Base-by-base conservation (phyloP, 148 eudicot species). In the Chenopodium formosanum region DNA sequence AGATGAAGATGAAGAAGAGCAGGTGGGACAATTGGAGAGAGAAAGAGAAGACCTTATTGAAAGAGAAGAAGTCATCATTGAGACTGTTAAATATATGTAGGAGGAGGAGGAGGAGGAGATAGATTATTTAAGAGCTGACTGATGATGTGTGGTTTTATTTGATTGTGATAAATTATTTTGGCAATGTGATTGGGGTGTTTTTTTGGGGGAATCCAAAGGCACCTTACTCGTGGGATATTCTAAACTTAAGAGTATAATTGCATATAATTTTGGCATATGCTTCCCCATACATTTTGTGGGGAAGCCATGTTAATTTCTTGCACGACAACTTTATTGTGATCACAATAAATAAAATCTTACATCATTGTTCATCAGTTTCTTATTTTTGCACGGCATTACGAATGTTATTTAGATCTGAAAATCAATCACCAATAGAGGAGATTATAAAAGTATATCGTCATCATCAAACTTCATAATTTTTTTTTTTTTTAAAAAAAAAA, bases 1-100 rank as follows among this genome's bases (percentile, higher is more conserved):
- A 76, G 66, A 77, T 31, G 82, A 64, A 44, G 69, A 52, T 48
- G 37, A 11, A 70, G 83, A 74, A 48, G 77, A 46, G 34, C 46
- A 65, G 72, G 80, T 34, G 23, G 46, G 66, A 34, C 80, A 82
- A 53, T 31, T 56, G 75, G 80, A 47, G 23, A 56, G 60, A 34
- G 81, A 82, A 53, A 75, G 76, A 83, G 87, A 69, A 65, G 88
- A 80, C 79, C 83, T 86, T 84, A 84, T 83, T 84, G 90, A 85
- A 82, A 89, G 87, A 79, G 91, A 82, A 83, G 83, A n/a, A 73
- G 85, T 60, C 75, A 72, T 72, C 75, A 72, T 72, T 11, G 12
- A n/a, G 50, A 72, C 44, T 29, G 46, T 68, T 29, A 31, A 44
- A 46, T 44, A 46, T 72, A 46, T 71, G 74, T 32, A 40, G 44